Percentiles rank a stretch among this genome's conserved stretches.
Evolutionary conservation across 345 rosid species (phyloP).

Genomic region (Linum lewisii): DNA sequence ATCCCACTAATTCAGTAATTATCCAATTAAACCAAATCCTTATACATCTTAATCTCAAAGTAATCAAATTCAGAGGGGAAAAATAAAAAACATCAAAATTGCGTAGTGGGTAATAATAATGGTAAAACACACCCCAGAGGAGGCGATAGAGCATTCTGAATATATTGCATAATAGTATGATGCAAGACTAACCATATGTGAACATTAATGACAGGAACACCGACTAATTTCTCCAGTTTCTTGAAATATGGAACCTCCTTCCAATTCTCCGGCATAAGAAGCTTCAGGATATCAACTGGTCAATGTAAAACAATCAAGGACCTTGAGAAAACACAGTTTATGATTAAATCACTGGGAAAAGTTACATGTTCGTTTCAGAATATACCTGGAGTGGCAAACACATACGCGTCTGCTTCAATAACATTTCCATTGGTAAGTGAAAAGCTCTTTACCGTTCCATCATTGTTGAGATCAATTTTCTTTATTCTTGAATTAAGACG

Average conservation of each 20-base stretch:
- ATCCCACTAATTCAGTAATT: neutral
- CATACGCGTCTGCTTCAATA: constrained; percentile 79
- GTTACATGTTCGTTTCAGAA: constrained; percentile 1
- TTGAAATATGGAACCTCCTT: constrained; percentile 72
- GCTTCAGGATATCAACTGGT: constrained; percentile 85
- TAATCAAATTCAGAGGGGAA: neutral
- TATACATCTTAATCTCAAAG: neutral
- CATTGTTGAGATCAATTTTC: constrained; percentile 66
- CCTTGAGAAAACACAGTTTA: constrained; percentile 12
- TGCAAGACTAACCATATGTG: constrained; percentile 80
- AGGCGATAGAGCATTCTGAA: neutral
- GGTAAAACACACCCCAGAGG: neutral
- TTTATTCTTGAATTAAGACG: constrained; percentile 62
- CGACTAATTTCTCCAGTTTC: constrained; percentile 83
- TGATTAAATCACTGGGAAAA: neutral
- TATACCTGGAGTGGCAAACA: constrained; percentile 83
- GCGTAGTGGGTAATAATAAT: neutral
- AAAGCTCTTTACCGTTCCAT: constrained; percentile 74
- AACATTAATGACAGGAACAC: constrained; percentile 93
- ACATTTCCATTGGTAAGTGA: constrained; percentile 49
- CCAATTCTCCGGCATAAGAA: constrained; percentile 75
- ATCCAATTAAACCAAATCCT: neutral
- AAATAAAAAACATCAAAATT: neutral
- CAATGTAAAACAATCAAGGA: constrained; percentile 12
- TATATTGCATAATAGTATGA: neutral